Evolutionary conservation across 1,139 yeast genomes (phyloP), one percentile per base, ranked within the genome.

Genomic region (Diutina mesorugosa): DNA sequence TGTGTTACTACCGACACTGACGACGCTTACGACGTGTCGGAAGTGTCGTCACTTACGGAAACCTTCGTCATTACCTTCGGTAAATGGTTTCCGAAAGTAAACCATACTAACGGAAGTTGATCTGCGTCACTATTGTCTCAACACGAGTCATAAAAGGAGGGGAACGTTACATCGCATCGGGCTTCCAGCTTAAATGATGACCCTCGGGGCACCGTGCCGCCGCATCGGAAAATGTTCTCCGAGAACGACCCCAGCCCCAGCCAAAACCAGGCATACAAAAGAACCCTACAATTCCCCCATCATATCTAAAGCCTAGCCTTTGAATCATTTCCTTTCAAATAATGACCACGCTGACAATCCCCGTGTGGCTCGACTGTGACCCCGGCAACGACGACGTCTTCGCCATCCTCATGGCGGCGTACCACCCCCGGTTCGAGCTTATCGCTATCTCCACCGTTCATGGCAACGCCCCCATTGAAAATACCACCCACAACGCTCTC

Each of bases 311-410:
- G 12, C 16, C 45, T 6, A 3, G 3, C 45, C 6, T 12, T 9
- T 9, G 16, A 10, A 8, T 14, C n/a, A 9, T 12, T 45, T 9
- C 46, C 21, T n/a, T 16, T 16, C 10, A 8, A 10, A 2, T 14
- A 4, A n/a, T n/a, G 26, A 45, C 47, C 26, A 48, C 21, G n/a
- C 32, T 26, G 6, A 14, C 21, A 3, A 72, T 85, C 26, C 91
- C 91, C 0, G 64, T 88, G 6, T 87, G 97, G 96, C 68, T 90
- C n/a, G 97, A 90, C 69, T 90, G 96, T 66, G 97, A 90, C 66
- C 95, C 96, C 0, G 96, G 96, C 2, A 93, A 87, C 64, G 97
- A 90, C 66, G 97, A 90, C 65, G 87, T 90, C 2, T 79, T 88
- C 56, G 96, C 95, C 9, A 74, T 90, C 7, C 71, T 87, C 21